These are phyloP conservation scores for Berberis vulgaris DNA, from an alignment of 164 flowering plant genomes.

Conservation along the genomic window DNA sequence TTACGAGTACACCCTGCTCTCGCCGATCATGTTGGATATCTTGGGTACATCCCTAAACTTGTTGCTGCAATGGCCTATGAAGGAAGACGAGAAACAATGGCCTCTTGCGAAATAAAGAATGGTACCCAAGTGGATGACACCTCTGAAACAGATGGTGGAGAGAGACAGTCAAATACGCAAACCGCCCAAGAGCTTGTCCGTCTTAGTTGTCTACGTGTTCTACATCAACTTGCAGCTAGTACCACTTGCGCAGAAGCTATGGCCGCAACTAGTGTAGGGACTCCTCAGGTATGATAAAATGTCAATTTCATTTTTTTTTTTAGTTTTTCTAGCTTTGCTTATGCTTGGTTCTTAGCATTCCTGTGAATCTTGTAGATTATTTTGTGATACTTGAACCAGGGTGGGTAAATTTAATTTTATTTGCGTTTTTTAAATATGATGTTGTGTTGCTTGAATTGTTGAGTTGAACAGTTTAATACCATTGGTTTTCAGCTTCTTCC, in stretches of 20 bases:
- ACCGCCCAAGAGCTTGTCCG: constrained; percentile 96
- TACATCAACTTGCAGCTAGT: constrained; percentile 98
- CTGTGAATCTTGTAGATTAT: too few relatives aligned
- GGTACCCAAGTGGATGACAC: constrained; percentile 31
- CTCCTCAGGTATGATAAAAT: constrained; percentile 64
- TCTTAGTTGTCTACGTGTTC: constrained; percentile 92
- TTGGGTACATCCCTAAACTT: constrained; percentile 98
- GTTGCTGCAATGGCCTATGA: constrained; percentile 95
- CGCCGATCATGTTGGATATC: constrained; percentile 96
- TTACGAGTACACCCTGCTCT: constrained; percentile 96
- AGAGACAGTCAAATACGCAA: constrained; percentile 39
- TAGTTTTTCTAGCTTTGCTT: too few relatives aligned
- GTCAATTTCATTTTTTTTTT: too few relatives aligned
- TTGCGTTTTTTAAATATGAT: too few relatives aligned
- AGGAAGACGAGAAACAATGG: constrained; percentile 92
- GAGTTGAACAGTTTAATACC: too few relatives aligned
- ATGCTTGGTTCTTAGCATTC: too few relatives aligned
- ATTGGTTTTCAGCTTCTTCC: too few relatives aligned
- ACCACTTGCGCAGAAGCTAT: constrained; percentile 99
- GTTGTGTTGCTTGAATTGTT: too few relatives aligned
- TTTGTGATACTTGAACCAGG: too few relatives aligned
- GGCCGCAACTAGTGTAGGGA: constrained; percentile 98
- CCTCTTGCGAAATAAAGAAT: constrained; percentile 50
- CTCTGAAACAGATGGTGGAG: constrained; percentile 51
- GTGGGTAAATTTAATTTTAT: too few relatives aligned